These are phyloP conservation scores for Phylloporus sp. DNA, from an alignment of 1,284 basidiomycete genomes.

Conservation along the genomic window DNA sequence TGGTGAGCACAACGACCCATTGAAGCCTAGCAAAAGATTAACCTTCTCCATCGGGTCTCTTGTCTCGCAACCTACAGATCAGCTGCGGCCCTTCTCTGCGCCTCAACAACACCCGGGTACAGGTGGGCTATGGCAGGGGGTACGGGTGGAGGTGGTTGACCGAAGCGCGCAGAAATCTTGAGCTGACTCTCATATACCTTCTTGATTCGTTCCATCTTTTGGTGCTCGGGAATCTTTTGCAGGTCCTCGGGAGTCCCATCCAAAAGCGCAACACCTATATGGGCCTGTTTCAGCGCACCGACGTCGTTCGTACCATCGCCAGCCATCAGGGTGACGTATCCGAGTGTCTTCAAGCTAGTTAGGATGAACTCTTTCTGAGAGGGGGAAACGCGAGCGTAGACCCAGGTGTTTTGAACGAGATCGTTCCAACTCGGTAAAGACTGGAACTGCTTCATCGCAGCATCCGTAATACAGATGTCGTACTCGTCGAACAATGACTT, in stretches of 20 bases:
- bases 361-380: constrained; percentile 93
- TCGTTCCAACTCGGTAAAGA: constrained; percentile 64
- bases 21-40: constrained; percentile 17
- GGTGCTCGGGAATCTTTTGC: constrained; percentile 91
- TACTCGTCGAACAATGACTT: constrained; percentile 77
- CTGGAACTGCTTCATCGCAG: constrained; percentile 87
- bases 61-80: constrained; percentile 68
- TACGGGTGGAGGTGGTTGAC: constrained; percentile 90
- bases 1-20: constrained; percentile 6
- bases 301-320: constrained; percentile 98
- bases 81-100: constrained; percentile 78
- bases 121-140: constrained; percentile 82
- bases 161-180: constrained; percentile 86
- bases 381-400: constrained; percentile 96
- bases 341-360: constrained; percentile 84
- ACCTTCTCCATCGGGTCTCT: constrained; percentile 92
- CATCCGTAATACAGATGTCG: constrained; percentile 94
- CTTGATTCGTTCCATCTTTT: constrained; percentile 87
- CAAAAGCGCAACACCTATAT: constrained; percentile 91
- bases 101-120: constrained; percentile 89
- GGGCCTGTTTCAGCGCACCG: constrained; percentile 94
- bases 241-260: constrained; percentile 92
- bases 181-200: constrained; percentile 96
- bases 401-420: constrained; percentile 93
- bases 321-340: constrained; percentile 93